phyloP scores from a whole-genome alignment of 2,329 filamentous ascomycete species.

The Hypoxylon sp. region DNA sequence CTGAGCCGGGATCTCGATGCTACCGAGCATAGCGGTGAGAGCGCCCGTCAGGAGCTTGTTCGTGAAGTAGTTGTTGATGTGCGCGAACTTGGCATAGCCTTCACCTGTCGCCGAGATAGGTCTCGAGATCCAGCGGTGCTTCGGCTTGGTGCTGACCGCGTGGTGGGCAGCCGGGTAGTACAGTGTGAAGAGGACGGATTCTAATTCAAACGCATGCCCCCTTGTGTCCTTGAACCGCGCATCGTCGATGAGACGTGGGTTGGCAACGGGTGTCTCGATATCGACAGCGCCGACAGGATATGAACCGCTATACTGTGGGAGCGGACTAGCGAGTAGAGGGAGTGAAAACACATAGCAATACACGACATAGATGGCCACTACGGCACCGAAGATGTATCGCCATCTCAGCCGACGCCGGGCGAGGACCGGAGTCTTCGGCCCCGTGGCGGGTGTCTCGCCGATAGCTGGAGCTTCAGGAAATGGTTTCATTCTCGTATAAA shows the following conservation, averaged over 20 bases:
- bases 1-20: constrained; percentile 56
- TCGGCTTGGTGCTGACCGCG: constrained; percentile 33
- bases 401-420: constrained; percentile 46
- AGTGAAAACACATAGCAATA: constrained; percentile 51
- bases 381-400: constrained; percentile 46
- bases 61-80: constrained; percentile 53
- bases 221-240: constrained; percentile 48
- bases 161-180: constrained; percentile 55
- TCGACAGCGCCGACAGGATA: constrained; percentile 57
- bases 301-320: constrained; percentile 55
- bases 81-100: constrained; percentile 57
- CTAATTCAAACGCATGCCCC: constrained; percentile 53
- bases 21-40: constrained; percentile 53
- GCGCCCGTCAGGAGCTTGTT: constrained; percentile 54
- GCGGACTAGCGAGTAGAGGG: constrained; percentile 54
- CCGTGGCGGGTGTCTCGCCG: constrained; percentile 9
- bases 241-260: constrained; percentile 46
- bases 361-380: constrained; percentile 47
- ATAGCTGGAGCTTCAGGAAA: constrained; percentile 37
- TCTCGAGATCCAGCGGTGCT: constrained; percentile 56
- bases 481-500: constrained; percentile 35
- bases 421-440: constrained; percentile 21
- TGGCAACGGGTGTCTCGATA: constrained; percentile 49
- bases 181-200: constrained; percentile 58
- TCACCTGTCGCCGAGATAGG: constrained; percentile 55